phyloP scores from a whole-genome alignment of 768 basidiomycete species.

The Lepiota venenata region DNA sequence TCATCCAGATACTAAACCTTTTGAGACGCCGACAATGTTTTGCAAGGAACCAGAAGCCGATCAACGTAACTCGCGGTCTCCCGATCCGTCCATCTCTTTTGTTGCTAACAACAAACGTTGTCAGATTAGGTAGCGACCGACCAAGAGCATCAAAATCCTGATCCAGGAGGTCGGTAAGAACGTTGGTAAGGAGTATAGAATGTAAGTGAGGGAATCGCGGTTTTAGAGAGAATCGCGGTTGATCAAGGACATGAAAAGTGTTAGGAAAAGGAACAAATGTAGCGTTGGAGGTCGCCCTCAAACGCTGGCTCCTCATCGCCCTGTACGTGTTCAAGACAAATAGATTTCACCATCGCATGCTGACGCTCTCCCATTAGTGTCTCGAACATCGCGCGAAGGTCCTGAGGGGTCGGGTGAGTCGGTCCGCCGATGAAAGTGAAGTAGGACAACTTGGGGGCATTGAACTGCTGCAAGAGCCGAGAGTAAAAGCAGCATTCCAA shows the following conservation, averaged over 20 bases:
- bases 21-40: neutral
- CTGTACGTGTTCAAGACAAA: neutral
- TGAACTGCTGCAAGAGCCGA: neutral
- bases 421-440: slow-evolving; percentile 1
- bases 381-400: neutral
- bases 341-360: neutral
- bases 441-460: neutral
- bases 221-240: neutral
- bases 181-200: neutral
- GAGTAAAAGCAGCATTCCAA: neutral
- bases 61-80: neutral
- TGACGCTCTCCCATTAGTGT: neutral
- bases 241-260: neutral
- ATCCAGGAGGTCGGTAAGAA: neutral
- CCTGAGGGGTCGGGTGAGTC: neutral
- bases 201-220: neutral
- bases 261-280: slow-evolving; percentile 1
- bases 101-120: neutral
- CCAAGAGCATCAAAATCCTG: neutral
- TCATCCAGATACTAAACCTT: slow-evolving; percentile 2
- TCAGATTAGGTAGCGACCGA: neutral
- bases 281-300: neutral
- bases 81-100: neutral
- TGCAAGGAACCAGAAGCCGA: slow-evolving; percentile 1
- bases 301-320: neutral